Percentiles rank a stretch among this genome's conserved stretches.
These are phyloP conservation scores for Cyclotella sp. DNA, from an alignment of 108 stramenopile genomes.

Conservation along the genomic window DNA sequence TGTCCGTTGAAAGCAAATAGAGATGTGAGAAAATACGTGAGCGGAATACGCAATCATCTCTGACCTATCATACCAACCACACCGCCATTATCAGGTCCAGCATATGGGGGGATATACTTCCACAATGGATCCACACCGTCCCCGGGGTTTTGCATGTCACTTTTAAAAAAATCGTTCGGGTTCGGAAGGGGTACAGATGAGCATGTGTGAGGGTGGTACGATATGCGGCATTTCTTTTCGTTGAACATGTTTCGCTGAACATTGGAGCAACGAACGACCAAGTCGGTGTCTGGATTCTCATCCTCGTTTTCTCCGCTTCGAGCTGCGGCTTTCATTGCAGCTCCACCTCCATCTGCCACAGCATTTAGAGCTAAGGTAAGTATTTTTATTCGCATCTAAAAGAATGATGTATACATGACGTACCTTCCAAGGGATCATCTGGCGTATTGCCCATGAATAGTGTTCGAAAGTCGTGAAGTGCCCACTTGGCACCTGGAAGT, in stretches of 20 bases:
- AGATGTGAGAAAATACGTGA: not conserved
- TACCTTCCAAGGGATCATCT: slow-evolving; percentile 23
- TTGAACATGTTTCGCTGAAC: slow-evolving; percentile 34
- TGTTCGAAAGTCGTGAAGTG: slow-evolving; percentile 37
- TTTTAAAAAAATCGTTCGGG: not conserved
- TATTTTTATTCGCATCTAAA: not conserved
- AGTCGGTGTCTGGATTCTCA: slow-evolving; percentile 15
- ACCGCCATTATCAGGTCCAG: slow-evolving; percentile 26
- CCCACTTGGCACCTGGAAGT: slow-evolving; percentile 33
- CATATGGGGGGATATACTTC: slow-evolving; percentile 33
- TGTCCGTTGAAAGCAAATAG: not conserved
- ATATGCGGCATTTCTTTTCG: slow-evolving; percentile 28
- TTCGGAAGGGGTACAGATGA: slow-evolving; percentile 18
- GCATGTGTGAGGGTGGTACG: slow-evolving; percentile 32
- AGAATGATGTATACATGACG: not conserved
- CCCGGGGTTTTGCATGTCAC: slow-evolving; percentile 7
- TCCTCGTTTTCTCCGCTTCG: slow-evolving; percentile 22
- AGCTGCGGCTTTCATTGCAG: slow-evolving; percentile 17
- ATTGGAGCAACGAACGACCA: slow-evolving; percentile 46
- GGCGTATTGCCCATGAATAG: slow-evolving; percentile 26
- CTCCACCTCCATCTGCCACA: slow-evolving; percentile 25
- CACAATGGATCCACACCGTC: not conserved
- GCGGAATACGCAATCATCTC: slow-evolving; percentile 3
- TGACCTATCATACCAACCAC: slow-evolving; percentile 1
- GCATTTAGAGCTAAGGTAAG: not conserved